Evolutionary conservation across 169 alveolate species (phyloP), one percentile per base, ranked within the genome.

Genomic region (Cryptosporidium xiaoi): DNA sequence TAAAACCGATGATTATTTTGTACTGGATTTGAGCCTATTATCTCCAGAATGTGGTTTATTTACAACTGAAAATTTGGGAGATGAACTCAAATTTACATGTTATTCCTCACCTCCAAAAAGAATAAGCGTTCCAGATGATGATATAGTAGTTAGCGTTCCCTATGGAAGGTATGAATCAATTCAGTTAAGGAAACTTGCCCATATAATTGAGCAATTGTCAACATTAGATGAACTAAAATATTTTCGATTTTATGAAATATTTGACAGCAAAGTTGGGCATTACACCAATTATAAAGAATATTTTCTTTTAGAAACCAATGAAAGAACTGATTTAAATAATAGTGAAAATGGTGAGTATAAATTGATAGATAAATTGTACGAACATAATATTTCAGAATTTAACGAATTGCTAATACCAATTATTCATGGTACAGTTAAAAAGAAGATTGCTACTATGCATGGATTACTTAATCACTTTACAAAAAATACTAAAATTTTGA

Each of bases 161-260:
- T n/a, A 56, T 24, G 87, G 71, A 60, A 24, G 6, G 1, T 77
- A 56, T 44, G 64, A 60, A n/a, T 56, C 69, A n/a, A 40, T 8
- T 20, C 87, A 77, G 18, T 62, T 77, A 20, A 58, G 71, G 44
- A 56, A 44, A 29, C 51, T 77, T 18, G 87, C 87, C 12, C 65
- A 36, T 5, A 60, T 77, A 13, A 62, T 77, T 31, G 87, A 77
- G 53, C 44, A 40, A 40, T 40, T 77, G 15, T 46, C 31, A 24
- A 15, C 58, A 2, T 62, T 77, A 60, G 69, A 56, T 13, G 77
- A 77, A 60, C 56, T 77, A 2, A 77, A 77, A 40, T 62, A 40
- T 40, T 77, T 56, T 50, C 53, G 64, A 60, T 77, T 60, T 62
- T 77, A 58, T 62, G 87, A 77, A 40, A 33, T 77, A 55, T 77